phyloP scores from a whole-genome alignment of 2,329 filamentous ascomycete species.

The Leptoxyphium fumago region DNA sequence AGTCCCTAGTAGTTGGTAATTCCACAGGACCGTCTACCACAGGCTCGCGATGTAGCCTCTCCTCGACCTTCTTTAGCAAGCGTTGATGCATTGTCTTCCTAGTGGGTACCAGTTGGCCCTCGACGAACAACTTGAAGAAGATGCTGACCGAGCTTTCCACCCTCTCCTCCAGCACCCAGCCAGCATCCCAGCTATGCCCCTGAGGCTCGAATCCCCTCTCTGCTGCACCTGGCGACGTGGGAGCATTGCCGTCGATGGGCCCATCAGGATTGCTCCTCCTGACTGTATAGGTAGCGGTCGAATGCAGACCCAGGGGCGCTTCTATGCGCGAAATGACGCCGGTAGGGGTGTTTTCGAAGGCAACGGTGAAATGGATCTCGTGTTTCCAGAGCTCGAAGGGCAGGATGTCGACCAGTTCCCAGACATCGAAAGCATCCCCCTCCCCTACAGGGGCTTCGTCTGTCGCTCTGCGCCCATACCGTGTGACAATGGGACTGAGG shows the following conservation, averaged over 20 bases:
- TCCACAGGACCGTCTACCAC: neutral
- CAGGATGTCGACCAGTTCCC: conserved; percentile 7
- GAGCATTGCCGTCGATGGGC: neutral
- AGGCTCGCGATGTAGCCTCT: neutral
- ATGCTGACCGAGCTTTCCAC: conserved; percentile 3
- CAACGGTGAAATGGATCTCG: conserved; percentile 6
- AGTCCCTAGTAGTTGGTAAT: neutral
- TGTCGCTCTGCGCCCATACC: neutral
- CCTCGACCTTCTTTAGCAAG: conserved; percentile 3
- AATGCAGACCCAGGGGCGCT: conserved; percentile 5
- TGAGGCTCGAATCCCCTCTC: neutral
- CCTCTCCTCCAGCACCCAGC: conserved; percentile 5
- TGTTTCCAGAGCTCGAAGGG: conserved; percentile 8
- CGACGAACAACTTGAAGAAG: conserved; percentile 5
- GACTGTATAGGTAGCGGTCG: conserved; percentile 5
- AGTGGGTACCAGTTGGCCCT: conserved; percentile 4
- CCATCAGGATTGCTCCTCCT: neutral
- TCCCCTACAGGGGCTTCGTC: neutral
- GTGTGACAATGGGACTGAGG: conserved; percentile 8
- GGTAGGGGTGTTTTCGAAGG: conserved; percentile 5
- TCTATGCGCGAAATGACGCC: conserved; percentile 4
- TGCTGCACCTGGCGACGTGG: neutral
- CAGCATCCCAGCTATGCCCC: neutral
- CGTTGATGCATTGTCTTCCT: conserved; percentile 6
- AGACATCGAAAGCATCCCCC: conserved; percentile 6